phyloP scores from a whole-genome alignment of 2,329 filamentous ascomycete species.

The Microsporum canis region DNA sequence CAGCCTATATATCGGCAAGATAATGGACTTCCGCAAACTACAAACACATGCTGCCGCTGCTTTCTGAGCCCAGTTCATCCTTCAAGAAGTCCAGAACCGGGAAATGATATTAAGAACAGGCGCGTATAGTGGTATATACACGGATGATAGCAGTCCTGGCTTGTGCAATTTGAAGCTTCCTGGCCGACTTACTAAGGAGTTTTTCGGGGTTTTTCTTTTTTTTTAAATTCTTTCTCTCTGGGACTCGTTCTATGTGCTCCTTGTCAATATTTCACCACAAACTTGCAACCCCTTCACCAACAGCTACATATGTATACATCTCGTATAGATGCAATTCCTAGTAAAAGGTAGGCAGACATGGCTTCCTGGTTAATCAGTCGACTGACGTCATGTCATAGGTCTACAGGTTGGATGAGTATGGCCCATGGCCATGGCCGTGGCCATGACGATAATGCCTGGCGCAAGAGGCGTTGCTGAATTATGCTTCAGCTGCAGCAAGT shows the following conservation, averaged over 20 bases:
- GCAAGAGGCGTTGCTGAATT: not conserved
- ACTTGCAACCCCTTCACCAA: not conserved
- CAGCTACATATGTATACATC: not conserved
- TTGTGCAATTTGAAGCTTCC: not conserved
- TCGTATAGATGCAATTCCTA: not conserved
- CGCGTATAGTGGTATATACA: not conserved
- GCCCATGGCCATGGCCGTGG: not conserved
- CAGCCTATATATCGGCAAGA: not conserved
- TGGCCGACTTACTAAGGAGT: not conserved
- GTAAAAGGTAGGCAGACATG: not conserved
- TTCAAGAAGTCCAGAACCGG: not conserved
- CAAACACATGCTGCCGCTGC: not conserved
- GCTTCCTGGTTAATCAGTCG: not conserved
- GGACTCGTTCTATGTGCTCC: too few relatives aligned
- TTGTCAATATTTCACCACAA: not conserved
- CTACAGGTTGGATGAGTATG: not conserved
- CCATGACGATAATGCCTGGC: not conserved
- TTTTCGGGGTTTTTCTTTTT: not conserved
- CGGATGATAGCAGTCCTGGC: not conserved
- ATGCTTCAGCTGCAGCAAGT: not conserved
- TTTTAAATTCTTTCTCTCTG: not conserved
- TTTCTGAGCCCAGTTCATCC: not conserved
- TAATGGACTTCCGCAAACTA: not conserved
- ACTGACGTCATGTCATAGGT: not conserved
- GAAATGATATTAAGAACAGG: not conserved